Evolutionary conservation across 176 grass and related monocot species (phyloP).

Genomic region (Carex kokanica): DNA sequence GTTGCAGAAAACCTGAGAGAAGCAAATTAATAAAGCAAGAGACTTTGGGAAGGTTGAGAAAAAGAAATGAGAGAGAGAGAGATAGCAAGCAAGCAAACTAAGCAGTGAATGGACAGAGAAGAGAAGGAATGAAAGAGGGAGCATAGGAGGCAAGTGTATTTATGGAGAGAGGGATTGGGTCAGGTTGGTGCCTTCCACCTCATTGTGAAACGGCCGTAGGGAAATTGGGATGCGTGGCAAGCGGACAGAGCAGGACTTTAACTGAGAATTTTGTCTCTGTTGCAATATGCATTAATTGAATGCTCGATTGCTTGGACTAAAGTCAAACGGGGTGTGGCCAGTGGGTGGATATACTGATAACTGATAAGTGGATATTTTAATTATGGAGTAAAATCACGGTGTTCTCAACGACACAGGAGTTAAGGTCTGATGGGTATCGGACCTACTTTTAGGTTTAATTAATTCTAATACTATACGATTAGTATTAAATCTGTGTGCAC

Average conservation of each 20-base stretch:
- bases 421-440: no score
- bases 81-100: neutral
- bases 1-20: neutral
- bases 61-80: neutral
- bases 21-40: neutral
- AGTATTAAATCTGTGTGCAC: no score
- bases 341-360: no score
- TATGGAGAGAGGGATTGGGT: neutral
- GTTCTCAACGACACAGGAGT: no score
- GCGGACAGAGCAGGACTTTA: constrained; percentile 22
- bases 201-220: constrained; percentile 29
- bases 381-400: no score
- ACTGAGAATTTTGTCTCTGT: constrained; percentile 16
- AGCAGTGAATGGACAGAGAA: neutral
- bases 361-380: no score
- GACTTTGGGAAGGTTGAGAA: neutral
- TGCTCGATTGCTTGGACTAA: neutral
- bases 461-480: no score
- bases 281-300: neutral
- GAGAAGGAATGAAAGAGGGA: constrained; percentile 11
- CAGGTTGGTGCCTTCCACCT: constrained; percentile 39
- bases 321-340: neutral
- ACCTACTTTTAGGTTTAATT: no score
- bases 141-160: neutral
- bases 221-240: constrained; percentile 51